Conservation (phyloP, 1,284 basidiomycete species). For the Heterobasidion irregulare region DNA sequence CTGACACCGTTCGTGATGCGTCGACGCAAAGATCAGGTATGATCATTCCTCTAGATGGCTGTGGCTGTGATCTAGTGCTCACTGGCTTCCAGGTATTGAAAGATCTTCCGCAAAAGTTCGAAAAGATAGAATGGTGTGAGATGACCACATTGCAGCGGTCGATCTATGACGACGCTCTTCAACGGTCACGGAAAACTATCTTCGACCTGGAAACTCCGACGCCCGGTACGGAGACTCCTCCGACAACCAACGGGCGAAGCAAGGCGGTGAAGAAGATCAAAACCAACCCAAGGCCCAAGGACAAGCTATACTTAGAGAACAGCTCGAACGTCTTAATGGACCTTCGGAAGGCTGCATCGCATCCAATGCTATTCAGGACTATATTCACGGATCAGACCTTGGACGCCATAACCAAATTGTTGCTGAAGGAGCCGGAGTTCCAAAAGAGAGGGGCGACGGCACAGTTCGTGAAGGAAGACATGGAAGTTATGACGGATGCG, state of each 20-base stretch:
- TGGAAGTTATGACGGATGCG: constrained; percentile 92
- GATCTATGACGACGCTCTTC: constrained; percentile 83
- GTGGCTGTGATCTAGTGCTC: neutral
- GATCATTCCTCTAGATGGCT: constrained; percentile 10
- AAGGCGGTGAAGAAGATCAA: constrained; percentile 35
- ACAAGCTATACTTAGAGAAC: constrained; percentile 69
- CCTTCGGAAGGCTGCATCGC: constrained; percentile 89
- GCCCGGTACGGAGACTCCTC: constrained; percentile 20
- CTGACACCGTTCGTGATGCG: constrained; percentile 98
- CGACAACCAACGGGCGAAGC: constrained; percentile 20
- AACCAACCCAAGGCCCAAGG: constrained; percentile 41
- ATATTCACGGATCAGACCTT: constrained; percentile 77
- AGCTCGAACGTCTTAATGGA: constrained; percentile 93
- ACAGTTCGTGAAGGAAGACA: constrained; percentile 84
- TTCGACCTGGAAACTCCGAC: constrained; percentile 40
- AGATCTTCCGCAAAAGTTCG: constrained; percentile 88
- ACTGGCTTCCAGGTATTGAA: constrained; percentile 65
- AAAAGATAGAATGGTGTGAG: constrained; percentile 90
- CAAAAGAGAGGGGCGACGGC: constrained; percentile 71
- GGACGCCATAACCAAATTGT: constrained; percentile 68
- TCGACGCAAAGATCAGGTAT: constrained; percentile 85
- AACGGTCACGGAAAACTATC: constrained; percentile 79
- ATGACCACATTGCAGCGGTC: constrained; percentile 82
- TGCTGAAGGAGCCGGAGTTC: constrained; percentile 89
- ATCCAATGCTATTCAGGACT: constrained; percentile 91